phyloP scores from a whole-genome alignment of 768 basidiomycete genomes.

The Postia placenta region DNA sequence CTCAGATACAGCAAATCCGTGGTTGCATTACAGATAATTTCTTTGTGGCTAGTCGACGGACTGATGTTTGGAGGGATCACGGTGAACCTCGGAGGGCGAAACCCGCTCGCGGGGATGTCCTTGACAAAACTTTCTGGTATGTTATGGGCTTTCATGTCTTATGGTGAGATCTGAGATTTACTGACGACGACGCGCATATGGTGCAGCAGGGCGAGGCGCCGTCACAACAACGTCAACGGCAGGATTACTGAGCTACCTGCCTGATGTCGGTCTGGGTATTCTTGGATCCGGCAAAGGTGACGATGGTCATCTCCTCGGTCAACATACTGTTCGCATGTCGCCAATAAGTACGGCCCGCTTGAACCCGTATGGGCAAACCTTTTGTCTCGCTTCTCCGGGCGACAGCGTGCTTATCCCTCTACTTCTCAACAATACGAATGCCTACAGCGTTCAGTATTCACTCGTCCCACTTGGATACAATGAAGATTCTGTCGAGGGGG shows the following conservation, averaged over 20 bases:
- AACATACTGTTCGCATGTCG: conserved; percentile 89
- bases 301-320: conserved; percentile 68
- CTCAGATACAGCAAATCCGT: conserved; percentile 61
- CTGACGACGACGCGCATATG: too few species aligned
- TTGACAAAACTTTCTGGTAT: conserved; percentile 27
- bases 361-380: conserved; percentile 69
- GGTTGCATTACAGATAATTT: conserved; percentile 54
- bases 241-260: conserved; percentile 43
- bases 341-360: conserved; percentile 91
- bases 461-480: conserved; percentile 56
- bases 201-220: too few species aligned
- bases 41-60: conserved; percentile 60
- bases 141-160: too few species aligned
- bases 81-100: conserved; percentile 41
- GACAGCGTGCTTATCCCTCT: conserved; percentile 69
- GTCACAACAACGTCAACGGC: too few species aligned
- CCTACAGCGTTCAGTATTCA: conserved; percentile 65
- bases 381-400: conserved; percentile 57
- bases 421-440: conserved; percentile 85
- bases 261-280: conserved; percentile 45
- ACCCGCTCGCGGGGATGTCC: conserved; percentile 13
- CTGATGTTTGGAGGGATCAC: conserved; percentile 68
- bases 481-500: conserved; percentile 28
- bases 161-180: too few species aligned
- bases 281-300: conserved; percentile 33